These are phyloP conservation scores for Hortaea sp. DNA, from an alignment of 2,329 filamentous ascomycete species.

Conservation along the genomic window DNA sequence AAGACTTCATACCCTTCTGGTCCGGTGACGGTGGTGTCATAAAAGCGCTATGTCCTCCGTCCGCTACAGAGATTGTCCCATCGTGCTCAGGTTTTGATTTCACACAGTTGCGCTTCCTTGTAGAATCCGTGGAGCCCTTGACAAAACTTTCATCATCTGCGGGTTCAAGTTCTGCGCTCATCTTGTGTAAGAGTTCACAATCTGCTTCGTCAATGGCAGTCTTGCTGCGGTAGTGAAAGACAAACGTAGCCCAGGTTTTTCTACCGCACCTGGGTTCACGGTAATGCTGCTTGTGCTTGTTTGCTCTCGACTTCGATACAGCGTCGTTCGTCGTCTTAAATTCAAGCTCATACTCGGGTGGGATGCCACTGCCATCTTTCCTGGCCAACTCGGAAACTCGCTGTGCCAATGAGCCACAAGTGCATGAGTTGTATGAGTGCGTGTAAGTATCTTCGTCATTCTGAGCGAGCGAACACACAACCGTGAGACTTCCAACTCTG, in stretches of 20 bases:
- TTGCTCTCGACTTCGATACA: conserved; percentile 6
- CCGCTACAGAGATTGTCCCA: not conserved
- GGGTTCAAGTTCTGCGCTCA: conserved; percentile 6
- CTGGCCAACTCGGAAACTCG: conserved; percentile 3
- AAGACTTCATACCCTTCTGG: not conserved
- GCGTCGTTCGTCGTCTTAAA: conserved; percentile 7
- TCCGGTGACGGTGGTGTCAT: not conserved
- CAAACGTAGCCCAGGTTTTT: conserved; percentile 30
- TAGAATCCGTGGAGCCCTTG: not conserved
- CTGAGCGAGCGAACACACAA: conserved; percentile 12
- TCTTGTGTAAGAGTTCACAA: conserved; percentile 2
- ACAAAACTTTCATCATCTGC: conserved; percentile 1
- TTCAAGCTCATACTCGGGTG: conserved; percentile 12
- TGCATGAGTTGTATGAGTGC: conserved; percentile 8
- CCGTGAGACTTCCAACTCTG: conserved; percentile 11
- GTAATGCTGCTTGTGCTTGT: conserved; percentile 9
- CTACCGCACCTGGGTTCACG: conserved; percentile 18
- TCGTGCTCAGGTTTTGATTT: not conserved
- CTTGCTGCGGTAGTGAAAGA: conserved; percentile 32
- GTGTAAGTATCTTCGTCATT: conserved; percentile 6
- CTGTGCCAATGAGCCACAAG: conserved; percentile 11
- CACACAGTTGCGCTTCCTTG: not conserved
- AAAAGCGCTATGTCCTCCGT: not conserved
- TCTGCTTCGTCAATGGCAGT: conserved; percentile 14
- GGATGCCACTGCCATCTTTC: conserved; percentile 11